Evolutionary conservation across 2,329 filamentous ascomycete genomes (phyloP).

Genomic region (Purpureocillium takamizusanense): DNA sequence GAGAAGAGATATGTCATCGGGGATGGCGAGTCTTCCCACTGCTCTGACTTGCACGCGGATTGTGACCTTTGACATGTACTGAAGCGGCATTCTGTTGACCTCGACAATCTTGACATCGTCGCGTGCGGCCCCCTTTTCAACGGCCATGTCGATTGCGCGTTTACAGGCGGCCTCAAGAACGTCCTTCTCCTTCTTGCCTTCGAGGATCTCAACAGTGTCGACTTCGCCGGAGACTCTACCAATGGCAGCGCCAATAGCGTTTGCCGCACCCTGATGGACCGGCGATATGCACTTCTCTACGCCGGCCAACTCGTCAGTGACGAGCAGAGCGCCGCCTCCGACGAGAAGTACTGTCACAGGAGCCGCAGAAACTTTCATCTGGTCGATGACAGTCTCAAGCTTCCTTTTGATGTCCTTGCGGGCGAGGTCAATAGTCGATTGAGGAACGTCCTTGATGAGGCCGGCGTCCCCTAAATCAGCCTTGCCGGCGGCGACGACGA

Average conservation of each 20-base stretch:
- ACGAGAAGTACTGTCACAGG: conserved; percentile 45
- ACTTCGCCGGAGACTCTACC: conserved; percentile 44
- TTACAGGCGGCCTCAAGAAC: conserved; percentile 30
- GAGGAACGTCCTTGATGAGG: conserved; percentile 16
- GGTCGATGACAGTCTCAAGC: conserved; percentile 42
- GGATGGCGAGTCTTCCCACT: conserved; percentile 22
- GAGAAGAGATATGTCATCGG: conserved; percentile 14
- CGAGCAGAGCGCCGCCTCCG: conserved; percentile 46
- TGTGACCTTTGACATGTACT: conserved; percentile 24
- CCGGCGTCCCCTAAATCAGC: conserved; percentile 18
- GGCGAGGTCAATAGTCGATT: conserved; percentile 10
- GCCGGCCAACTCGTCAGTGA: conserved; percentile 36
- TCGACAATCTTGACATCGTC: conserved; percentile 33
- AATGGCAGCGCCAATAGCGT: conserved; percentile 52
- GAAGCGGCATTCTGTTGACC: conserved; percentile 31
- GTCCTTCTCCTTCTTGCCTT: conserved; percentile 24
- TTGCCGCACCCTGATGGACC: conserved; percentile 44
- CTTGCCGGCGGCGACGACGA: conserved; percentile 30
- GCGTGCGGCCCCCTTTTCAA: conserved; percentile 19
- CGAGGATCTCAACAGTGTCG: conserved; percentile 40
- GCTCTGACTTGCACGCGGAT: conserved; percentile 24
- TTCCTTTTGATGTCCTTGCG: conserved; percentile 30
- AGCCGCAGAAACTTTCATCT: conserved; percentile 46
- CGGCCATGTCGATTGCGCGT: conserved; percentile 19
- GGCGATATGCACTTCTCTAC: conserved; percentile 42